Evolutionary conservation across 2,329 filamentous ascomycete species (phyloP).

Genomic region (Aotearoamyces nothofagi): DNA sequence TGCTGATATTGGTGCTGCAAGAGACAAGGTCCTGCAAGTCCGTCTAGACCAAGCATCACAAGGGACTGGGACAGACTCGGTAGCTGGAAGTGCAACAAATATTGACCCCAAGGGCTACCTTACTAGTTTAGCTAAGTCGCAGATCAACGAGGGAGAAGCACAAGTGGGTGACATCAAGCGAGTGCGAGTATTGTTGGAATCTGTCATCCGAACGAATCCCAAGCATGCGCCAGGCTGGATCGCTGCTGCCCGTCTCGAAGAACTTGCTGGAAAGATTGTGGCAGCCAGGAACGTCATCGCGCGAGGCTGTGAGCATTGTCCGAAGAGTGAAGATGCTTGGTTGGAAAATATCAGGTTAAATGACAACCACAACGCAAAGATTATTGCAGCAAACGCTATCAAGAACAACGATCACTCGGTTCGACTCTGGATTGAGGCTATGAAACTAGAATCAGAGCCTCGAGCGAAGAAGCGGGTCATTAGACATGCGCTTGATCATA

Average conservation of each 20-base stretch:
- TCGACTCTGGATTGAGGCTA: slow-evolving; percentile 85
- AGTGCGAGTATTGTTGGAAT: slow-evolving; percentile 82
- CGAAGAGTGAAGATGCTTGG: slow-evolving; percentile 91
- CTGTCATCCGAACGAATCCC: slow-evolving; percentile 92
- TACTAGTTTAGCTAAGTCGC: slow-evolving; percentile 74
- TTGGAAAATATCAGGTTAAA: slow-evolving; percentile 90
- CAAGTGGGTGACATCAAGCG: slow-evolving; percentile 92
- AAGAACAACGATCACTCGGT: slow-evolving; percentile 83
- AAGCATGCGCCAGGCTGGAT: slow-evolving; percentile 94
- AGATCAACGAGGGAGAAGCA: slow-evolving; percentile 63
- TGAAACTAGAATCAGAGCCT: slow-evolving; percentile 73
- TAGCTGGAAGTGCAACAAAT: slow-evolving; percentile 68
- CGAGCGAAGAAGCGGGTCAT: slow-evolving; percentile 87
- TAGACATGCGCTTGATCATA: slow-evolving; percentile 77
- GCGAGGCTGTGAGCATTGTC: slow-evolving; percentile 78
- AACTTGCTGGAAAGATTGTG: slow-evolving; percentile 81
- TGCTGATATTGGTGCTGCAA: slow-evolving; percentile 87
- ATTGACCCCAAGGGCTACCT: slow-evolving; percentile 95
- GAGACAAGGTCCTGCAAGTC: slow-evolving; percentile 93
- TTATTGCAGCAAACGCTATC: slow-evolving; percentile 88
- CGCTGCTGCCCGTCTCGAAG: slow-evolving; percentile 80
- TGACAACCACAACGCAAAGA: slow-evolving; percentile 82
- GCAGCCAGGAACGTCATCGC: slow-evolving; percentile 80
- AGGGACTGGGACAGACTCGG: slow-evolving; percentile 50
- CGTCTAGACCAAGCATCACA: slow-evolving; percentile 78